Percentiles rank a stretch among this genome's conserved stretches.
phyloP scores from a whole-genome alignment of 116 monocot genomes.

The Zostera marina region DNA sequence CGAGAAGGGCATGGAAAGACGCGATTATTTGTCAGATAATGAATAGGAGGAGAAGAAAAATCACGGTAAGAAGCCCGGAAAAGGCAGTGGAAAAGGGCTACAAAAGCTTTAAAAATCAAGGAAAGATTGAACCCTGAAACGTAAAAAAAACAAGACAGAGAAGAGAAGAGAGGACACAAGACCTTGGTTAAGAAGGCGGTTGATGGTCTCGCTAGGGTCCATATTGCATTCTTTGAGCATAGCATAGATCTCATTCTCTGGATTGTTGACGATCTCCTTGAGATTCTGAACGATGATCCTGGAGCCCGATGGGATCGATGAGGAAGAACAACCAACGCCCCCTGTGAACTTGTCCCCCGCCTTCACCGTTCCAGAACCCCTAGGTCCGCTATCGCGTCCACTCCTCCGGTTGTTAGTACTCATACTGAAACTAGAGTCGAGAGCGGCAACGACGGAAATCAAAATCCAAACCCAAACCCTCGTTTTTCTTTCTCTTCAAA shows the following conservation, averaged over 20 bases:
- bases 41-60: too few relatives aligned
- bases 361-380: background rate
- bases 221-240: slow-evolving; percentile 79
- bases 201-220: slow-evolving; percentile 67
- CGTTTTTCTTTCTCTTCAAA: background rate
- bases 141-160: background rate
- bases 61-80: too few relatives aligned
- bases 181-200: slow-evolving; percentile 81
- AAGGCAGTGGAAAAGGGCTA: background rate
- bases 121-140: background rate
- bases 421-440: background rate
- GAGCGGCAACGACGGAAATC: background rate
- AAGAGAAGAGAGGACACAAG: background rate
- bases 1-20: too few relatives aligned
- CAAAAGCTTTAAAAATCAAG: background rate
- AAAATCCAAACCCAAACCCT: background rate
- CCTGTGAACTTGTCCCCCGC: background rate
- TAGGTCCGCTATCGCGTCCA: background rate
- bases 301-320: slow-evolving; percentile 34
- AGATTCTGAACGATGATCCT: slow-evolving; percentile 66
- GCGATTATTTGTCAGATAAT: too few relatives aligned
- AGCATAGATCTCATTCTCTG: slow-evolving; percentile 77
- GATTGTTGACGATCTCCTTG: slow-evolving; percentile 77
- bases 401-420: background rate
- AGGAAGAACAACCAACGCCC: background rate